A percentile compares a stretch with the other conserved stretches of the same genome.
Evolutionary conservation across 2,329 filamentous ascomycete species (phyloP).

Genomic region (Niveomyces coronatus): DNA sequence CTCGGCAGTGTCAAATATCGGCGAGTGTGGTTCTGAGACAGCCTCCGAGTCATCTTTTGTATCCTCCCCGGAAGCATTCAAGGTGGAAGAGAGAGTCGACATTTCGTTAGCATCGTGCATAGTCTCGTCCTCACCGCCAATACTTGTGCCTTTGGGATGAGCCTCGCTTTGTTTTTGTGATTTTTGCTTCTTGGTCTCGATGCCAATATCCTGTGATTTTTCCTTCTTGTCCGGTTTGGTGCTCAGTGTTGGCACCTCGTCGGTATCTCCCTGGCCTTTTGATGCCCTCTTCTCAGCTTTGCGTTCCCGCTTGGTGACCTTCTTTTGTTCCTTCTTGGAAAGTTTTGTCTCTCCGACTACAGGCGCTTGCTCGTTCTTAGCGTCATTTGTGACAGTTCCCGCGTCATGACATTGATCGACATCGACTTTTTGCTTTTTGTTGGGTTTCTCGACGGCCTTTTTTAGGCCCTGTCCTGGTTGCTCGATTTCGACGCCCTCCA

Average conservation of each 20-base stretch:
- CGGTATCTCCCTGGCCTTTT: slow-evolving; percentile 24
- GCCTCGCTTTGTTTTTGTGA: slow-evolving; percentile 21
- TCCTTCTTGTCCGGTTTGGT: slow-evolving; percentile 18
- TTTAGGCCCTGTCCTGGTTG: slow-evolving; percentile 55
- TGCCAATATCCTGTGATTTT: slow-evolving; percentile 22
- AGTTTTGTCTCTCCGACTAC: slow-evolving; percentile 24
- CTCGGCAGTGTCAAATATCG: slow-evolving; percentile 47
- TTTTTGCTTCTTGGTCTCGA: slow-evolving; percentile 17
- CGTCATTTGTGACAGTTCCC: slow-evolving; percentile 19
- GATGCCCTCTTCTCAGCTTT: slow-evolving; percentile 32
- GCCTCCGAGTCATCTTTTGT: slow-evolving; percentile 40
- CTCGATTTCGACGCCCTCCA: slow-evolving; percentile 48
- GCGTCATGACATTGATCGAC: slow-evolving; percentile 17
- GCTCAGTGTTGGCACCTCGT: slow-evolving; percentile 15
- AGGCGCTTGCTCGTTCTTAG: slow-evolving; percentile 28
- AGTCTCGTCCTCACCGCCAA: slow-evolving; percentile 6
- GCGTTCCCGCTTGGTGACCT: slow-evolving; percentile 26
- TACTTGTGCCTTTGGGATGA: slow-evolving; percentile 12
- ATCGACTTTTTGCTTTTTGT: slow-evolving; percentile 44
- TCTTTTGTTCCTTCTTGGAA: slow-evolving; percentile 42
- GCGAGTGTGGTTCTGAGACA: slow-evolving; percentile 39
- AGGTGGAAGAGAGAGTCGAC: slow-evolving; percentile 13
- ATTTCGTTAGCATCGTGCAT: slow-evolving; percentile 13
- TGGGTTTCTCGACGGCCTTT: slow-evolving; percentile 33
- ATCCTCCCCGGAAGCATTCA: slow-evolving; percentile 20